phyloP scores from a whole-genome alignment of 306 rosid genomes.

The Purshia tridentata region DNA sequence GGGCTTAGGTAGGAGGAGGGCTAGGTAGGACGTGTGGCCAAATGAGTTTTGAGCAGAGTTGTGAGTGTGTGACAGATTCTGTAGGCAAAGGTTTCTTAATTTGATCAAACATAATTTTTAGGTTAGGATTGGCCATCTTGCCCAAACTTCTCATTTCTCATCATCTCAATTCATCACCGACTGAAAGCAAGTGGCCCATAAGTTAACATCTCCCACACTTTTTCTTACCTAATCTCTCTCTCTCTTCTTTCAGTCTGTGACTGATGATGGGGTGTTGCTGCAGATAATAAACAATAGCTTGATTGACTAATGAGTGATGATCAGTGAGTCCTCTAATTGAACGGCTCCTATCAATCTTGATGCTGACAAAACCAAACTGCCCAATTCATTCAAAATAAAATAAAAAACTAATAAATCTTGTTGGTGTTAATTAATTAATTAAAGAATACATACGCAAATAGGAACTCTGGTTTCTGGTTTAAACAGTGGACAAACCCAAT shows the following conservation, averaged over 20 bases:
- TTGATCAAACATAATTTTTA: conserved; percentile 8
- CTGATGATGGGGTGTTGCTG: neutral
- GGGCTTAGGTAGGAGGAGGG: neutral
- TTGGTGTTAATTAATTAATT: neutral
- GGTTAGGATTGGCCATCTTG: conserved; percentile 15
- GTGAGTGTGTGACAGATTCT: neutral
- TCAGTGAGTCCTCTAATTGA: conserved; percentile 10
- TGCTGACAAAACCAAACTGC: conserved; percentile 5
- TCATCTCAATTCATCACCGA: neutral
- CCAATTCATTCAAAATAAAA: conserved; percentile 17
- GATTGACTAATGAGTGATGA: conserved; percentile 6
- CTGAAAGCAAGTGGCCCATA: conserved; percentile 24
- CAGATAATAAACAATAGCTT: neutral
- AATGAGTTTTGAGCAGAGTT: neutral
- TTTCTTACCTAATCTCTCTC: conserved; percentile 42
- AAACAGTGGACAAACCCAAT: conserved; percentile 37
- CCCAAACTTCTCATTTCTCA: neutral
- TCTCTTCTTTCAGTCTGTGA: no score
- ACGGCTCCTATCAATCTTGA: neutral
- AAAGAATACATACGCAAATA: no score
- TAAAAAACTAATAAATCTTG: neutral
- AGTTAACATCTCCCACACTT: conserved; percentile 20
- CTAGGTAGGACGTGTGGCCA: neutral
- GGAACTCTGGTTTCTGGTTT: neutral
- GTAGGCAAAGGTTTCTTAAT: conserved; percentile 7